Evolutionary conservation across 192 early-diverging fungal species (phyloP).

Genomic region (Backusella mclennaniae): DNA sequence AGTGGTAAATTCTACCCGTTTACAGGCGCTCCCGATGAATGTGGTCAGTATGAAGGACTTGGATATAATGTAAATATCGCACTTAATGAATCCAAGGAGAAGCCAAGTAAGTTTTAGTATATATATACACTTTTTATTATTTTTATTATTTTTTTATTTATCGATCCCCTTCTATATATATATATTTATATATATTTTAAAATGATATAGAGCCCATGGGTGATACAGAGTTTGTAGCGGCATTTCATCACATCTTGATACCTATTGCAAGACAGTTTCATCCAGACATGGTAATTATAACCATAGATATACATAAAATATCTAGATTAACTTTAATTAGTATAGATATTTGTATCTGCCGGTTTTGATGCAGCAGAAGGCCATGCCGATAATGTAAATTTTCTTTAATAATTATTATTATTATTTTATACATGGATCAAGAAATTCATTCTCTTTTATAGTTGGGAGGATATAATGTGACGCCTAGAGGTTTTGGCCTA

Average conservation of each 20-base stretch:
- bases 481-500: constrained; percentile 64
- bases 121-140: not conserved
- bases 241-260: constrained; percentile 64
- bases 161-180: not conserved
- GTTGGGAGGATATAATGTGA: constrained; percentile 68
- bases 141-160: constrained; percentile 1
- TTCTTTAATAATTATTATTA: no score
- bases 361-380: constrained; percentile 77
- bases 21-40: constrained; percentile 51
- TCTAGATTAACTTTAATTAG: not conserved
- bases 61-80: constrained; percentile 57
- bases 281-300: constrained; percentile 62
- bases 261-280: constrained; percentile 71
- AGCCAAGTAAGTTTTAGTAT: constrained; percentile 40
- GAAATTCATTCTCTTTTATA: constrained; percentile 14
- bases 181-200: no score
- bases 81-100: constrained; percentile 34
- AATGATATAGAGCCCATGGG: constrained; percentile 49
- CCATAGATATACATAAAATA: not conserved
- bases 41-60: constrained; percentile 52
- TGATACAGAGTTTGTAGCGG: constrained; percentile 72
- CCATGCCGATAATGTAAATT: constrained; percentile 55
- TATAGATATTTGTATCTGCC: constrained; percentile 56
- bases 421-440: no score
- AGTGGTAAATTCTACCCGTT: constrained; percentile 69